phyloP scores from a whole-genome alignment of 1,139 yeast species.

The Hemisphaericaspora xylofermentans region DNA sequence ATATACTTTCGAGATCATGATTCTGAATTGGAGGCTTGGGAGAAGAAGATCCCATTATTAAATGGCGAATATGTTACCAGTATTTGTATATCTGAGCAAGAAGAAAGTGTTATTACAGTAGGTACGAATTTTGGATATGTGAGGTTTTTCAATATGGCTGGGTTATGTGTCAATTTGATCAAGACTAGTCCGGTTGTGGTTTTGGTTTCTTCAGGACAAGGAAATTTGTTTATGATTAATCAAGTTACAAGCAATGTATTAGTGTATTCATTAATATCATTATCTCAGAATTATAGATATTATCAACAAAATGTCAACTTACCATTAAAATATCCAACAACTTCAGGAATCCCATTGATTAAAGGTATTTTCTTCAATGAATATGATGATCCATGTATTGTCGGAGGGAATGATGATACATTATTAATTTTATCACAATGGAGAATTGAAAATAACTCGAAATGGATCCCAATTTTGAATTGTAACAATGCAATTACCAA shows the following conservation, averaged over 20 bases:
- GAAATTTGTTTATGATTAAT: conserved; percentile 34
- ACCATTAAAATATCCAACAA: conserved; percentile 29
- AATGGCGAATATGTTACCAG: conserved; percentile 38
- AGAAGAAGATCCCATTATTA: conserved; percentile 36
- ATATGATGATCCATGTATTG: conserved; percentile 85
- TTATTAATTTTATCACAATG: conserved; percentile 71
- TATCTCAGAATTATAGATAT: conserved; percentile 36
- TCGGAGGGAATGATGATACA: conserved; percentile 68
- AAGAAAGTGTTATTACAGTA: conserved; percentile 35
- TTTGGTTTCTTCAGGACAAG: conserved; percentile 33
- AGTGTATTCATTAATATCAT: conserved; percentile 39
- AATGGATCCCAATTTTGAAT: conserved; percentile 87
- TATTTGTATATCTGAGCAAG: conserved; percentile 28
- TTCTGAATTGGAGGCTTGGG: conserved; percentile 46
- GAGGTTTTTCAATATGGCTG: conserved; percentile 40
- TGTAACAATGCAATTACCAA: conserved; percentile 57
- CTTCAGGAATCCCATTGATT: conserved; percentile 26
- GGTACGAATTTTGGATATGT: conserved; percentile 46
- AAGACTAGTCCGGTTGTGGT: conserved; percentile 42
- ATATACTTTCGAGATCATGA: conserved; percentile 42
- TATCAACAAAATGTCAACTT: conserved; percentile 42
- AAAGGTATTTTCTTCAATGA: conserved; percentile 79
- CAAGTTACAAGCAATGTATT: conserved; percentile 29
- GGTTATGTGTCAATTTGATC: conserved; percentile 41
- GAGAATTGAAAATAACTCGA: conserved; percentile 73